Evolutionary conservation across 805 yeast species (phyloP), one percentile per base, ranked within the genome.

Genomic region (Candida easanensis): DNA sequence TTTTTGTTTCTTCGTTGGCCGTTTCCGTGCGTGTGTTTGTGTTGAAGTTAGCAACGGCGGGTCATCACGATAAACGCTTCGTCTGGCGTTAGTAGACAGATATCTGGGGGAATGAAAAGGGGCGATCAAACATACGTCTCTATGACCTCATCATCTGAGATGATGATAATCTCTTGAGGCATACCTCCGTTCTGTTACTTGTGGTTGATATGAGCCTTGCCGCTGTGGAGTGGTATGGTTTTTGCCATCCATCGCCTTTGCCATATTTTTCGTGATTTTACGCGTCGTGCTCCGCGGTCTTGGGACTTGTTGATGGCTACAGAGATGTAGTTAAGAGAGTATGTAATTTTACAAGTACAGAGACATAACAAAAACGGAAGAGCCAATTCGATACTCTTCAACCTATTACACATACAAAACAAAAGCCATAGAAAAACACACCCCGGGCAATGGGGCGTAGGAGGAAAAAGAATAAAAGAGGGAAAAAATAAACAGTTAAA

Each of bases 141-240:
- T 14, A 46, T 40, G 42, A 46, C 35, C 11, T 42, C 46, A 3
- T 36, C 40, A 32, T 45, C 49, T 2, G 43, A 38, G 3, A 34
- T 5, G 17, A 44, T 39, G 26, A 30, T 38, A 21, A 44, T 33
- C 18, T 21, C 17, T 14, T 22, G 31, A 13, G 15, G 16, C 23
- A 32, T 18, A 6, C 6, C n/a, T 13, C n/a, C n/a, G n/a, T n/a
- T n/a, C n/a, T 18, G 35, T 13, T 4, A n/a, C 23, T 6, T 18
- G 15, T 11, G 15, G 4, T 15, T 20, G n/a, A n/a, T n/a, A n/a
- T 26, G 30, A 13, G 30, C n/a, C 5, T 26, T 26, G 30, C 30
- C 30, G 30, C 30, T n/a, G 25, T 22, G 25, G 25, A 7, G 10
- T 22, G 25, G 25, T 22, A 10, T 8, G 10, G 25, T 10, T 7